phyloP scores from a whole-genome alignment of 179 eudicot species.

The Nepenthes alata region DNA sequence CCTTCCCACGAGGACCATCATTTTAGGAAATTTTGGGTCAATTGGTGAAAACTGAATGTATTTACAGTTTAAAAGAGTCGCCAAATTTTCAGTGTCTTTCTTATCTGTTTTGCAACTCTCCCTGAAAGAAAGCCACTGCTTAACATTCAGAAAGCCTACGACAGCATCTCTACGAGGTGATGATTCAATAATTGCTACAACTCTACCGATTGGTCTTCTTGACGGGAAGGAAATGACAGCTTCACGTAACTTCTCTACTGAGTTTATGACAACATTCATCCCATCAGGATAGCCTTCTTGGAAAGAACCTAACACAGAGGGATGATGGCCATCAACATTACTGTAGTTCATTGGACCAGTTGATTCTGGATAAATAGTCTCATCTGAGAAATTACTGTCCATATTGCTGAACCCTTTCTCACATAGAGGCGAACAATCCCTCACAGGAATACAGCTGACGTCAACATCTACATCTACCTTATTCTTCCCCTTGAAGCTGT shows the following conservation, averaged over 20 bases:
- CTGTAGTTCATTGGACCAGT: conserved; percentile 11
- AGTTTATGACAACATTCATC: conserved; percentile 12
- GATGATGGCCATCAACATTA: conserved; percentile 25
- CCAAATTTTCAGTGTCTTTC: conserved; percentile 26
- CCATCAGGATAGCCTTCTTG: conserved; percentile 16
- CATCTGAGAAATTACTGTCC: conserved; percentile 11
- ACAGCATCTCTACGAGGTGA: conserved; percentile 52
- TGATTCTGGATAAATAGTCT: conserved; percentile 8
- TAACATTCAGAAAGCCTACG: conserved; percentile 62
- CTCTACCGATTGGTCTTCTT: conserved; percentile 80
- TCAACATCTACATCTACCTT: conserved; percentile 26
- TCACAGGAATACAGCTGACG: conserved; percentile 5
- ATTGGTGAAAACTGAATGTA: conserved; percentile 51
- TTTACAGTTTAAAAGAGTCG: conserved; percentile 19
- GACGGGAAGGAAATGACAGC: conserved; percentile 39
- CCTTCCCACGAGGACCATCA: conserved; percentile 46
- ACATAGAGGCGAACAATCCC: conserved; percentile 9
- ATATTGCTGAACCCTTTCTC: conserved; percentile 13
- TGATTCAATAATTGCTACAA: conserved; percentile 57
- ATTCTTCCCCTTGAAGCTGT: conserved; percentile 27
- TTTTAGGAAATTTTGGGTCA: conserved; percentile 70
- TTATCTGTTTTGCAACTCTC: conserved; percentile 29
- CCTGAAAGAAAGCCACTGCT: conserved; percentile 34
- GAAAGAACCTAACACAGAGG: conserved; percentile 18
- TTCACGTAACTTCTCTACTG: conserved; percentile 44